Base-by-base conservation (phyloP, 495 filamentous ascomycete genomes). In the Tuber umbilicatum region DNA sequence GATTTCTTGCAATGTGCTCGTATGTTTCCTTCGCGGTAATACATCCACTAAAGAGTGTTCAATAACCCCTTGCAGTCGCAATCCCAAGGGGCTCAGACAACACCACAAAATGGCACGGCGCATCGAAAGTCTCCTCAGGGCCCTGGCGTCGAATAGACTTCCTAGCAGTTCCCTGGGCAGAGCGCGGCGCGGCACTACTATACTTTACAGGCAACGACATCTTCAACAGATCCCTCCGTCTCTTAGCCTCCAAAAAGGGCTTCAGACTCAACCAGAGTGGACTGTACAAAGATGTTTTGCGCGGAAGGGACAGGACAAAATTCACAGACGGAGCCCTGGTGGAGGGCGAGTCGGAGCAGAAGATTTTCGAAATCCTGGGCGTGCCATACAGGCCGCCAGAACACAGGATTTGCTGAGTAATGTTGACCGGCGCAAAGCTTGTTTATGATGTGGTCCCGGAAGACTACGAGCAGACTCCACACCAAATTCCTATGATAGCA, bases 151-250 rank as follows among this genome's bases (percentile, higher is more conserved):
- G 80, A 19, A 75, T 82, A 38, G 95, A 99, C 81, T 88, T 97
- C 41, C 86, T 99, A 0, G 87, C 97, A 23, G 95, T 97, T 19
- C 93, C 94, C 0, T 89, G 90, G 75, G 86, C 87, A 0, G 90
- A 97, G 84, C 85, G 94, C 60, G 95, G 95, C 4, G 95, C 95
- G 1, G 94, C 95, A 2, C 82, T 97, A 80, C 88, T 99, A 71
- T 99, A 99, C 80, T 99, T 97, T 78, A 97, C 95, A 0, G 95
- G 95, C 2, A 96, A 97, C 79, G 94, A 97, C 80, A 93, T 97
- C 70, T 99, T 99, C 85, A 99, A 99, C 80, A 86, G 94, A 41
- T 95, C 92, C 73, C 88, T 97, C 83, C 84, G 95, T 77, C 83
- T 97, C 17, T 85, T 97, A 69, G 93, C 94, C 38, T 90, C 89